Evolutionary conservation across 768 basidiomycete species (phyloP).

Genomic region (Mycena galopus): DNA sequence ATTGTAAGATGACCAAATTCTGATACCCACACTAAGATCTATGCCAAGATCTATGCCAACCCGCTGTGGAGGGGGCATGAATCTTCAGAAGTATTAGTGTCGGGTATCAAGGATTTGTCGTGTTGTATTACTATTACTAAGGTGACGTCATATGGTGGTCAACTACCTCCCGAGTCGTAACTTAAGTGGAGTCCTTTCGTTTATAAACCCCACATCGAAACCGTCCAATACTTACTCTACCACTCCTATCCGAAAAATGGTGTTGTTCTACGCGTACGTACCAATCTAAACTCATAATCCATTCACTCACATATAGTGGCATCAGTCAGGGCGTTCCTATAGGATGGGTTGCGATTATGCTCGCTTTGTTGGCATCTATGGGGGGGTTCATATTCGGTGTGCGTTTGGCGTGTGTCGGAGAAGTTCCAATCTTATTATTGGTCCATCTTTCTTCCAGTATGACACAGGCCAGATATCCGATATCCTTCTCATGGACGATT

Average conservation of each 20-base stretch:
- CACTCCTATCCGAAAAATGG: conserved; percentile 29
- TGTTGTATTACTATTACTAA: too few relatives aligned
- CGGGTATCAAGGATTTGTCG: too few relatives aligned
- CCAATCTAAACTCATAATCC: conserved; percentile 17
- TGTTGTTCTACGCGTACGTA: conserved; percentile 26
- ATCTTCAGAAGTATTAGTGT: too few relatives aligned
- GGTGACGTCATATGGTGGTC: conserved; percentile 20
- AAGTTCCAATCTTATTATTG: conserved; percentile 21
- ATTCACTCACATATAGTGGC: conserved; percentile 19
- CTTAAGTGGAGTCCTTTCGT: conserved; percentile 29
- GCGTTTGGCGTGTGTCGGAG: conserved; percentile 38
- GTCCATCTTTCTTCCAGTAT: conserved; percentile 52
- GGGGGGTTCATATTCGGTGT: conserved; percentile 76
- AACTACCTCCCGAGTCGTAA: conserved; percentile 4
- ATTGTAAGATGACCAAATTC: too few relatives aligned
- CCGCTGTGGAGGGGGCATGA: too few relatives aligned
- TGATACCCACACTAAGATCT: too few relatives aligned
- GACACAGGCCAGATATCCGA: conserved; percentile 86
- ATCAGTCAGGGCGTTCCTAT: conserved; percentile 71
- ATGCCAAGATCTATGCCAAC: too few relatives aligned
- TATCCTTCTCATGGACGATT: conserved; percentile 80
- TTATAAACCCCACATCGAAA: conserved; percentile 27
- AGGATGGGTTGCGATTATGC: conserved; percentile 71
- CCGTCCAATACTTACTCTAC: conserved; percentile 26
- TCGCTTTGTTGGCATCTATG: conserved; percentile 78